Conservation (phyloP, 805 yeast species). For the Kockiozyma suomiensis region DNA sequence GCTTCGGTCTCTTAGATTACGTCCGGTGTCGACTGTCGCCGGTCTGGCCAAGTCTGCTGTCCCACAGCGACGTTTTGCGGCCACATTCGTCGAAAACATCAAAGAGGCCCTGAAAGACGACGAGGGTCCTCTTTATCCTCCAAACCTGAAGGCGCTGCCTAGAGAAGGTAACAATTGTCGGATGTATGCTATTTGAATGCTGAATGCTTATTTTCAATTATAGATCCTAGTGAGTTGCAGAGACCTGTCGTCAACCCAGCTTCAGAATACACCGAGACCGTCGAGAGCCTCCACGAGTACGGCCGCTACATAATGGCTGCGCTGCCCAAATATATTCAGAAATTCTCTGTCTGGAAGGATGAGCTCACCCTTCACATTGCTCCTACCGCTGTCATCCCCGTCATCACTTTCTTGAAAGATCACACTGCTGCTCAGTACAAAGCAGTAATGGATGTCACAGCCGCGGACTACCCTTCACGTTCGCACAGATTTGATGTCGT, state of each 20-base stretch:
- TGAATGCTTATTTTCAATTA: background rate
- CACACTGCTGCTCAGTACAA: conserved; percentile 83
- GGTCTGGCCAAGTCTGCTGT: background rate
- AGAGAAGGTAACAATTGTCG: conserved; percentile 17
- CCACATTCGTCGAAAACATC: conserved; percentile 21
- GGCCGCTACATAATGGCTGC: conserved; percentile 78
- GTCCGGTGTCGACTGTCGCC: conserved; percentile 8
- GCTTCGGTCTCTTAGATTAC: conserved; percentile 16
- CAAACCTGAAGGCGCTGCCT: conserved; percentile 22
- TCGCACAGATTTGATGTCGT: conserved; percentile 85
- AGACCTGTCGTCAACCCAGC: conserved; percentile 72
- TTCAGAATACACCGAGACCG: conserved; percentile 63
- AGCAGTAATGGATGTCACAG: conserved; percentile 77
- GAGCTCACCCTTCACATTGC: conserved; percentile 76
- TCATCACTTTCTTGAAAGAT: conserved; percentile 66
- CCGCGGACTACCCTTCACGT: conserved; percentile 83
- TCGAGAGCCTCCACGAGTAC: conserved; percentile 45
- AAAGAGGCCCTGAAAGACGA: conserved; percentile 24
- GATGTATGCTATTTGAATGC: background rate
- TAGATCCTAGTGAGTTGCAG: conserved; percentile 42
- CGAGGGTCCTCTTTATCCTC: conserved; percentile 28
- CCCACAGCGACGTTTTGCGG: conserved; percentile 20
- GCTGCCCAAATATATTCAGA: conserved; percentile 79
- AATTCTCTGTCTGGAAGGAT: conserved; percentile 88
- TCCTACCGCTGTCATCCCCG: conserved; percentile 75